Base-by-base conservation (phyloP, 2,329 filamentous ascomycete genomes). In the Talaromyces sp. region DNA sequence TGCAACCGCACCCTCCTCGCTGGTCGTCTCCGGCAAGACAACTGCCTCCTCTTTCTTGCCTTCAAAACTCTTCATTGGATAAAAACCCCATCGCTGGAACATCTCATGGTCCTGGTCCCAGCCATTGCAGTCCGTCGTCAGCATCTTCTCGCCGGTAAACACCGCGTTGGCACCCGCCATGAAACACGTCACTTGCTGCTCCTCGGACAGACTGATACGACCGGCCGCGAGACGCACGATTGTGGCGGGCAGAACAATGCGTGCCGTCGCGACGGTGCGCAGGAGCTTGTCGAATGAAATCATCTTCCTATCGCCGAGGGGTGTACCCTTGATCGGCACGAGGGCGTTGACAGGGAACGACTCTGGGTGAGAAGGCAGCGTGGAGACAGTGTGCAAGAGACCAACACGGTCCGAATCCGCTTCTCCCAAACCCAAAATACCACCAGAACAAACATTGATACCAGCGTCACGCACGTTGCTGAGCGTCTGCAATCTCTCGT, bases 131-230 rank as follows among this genome's bases (percentile, higher is more conserved):
- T 92, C 90, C 0, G 92, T 96, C 4, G 92, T 96, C 77, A 96
- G 75, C 92, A 96, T 96, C 82, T 93, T 96, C 80, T 96, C 92
- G 9, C 92, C 92, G 0, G 92, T 96, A 72, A 96, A 96, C 36
- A 96, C 89, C n/a, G 92, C 92, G 69, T 96, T 96, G 0, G 92
- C 92, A 15, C 92, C 92, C 0, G 92, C 91, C 84, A 91, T 88
- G 78, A 96, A 96, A 76, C 92, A 96, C 66, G 93, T 74, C 15
- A 91, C 88, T 78, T 96, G 92, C 79, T 96, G 89, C 77, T 95
- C 91, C 78, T 96, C 92, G 4, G 85, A 84, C 84, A 96, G 89
- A 13, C 88, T 90, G 73, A 91, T 92, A 54, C 92, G 82, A 2
- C 92, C 92, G 0, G 92, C 92, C 0, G 92, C 92, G 55, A 96